Evolutionary conservation across 2,329 filamentous ascomycete species (phyloP).

Genomic region (Metarhizium robertsii): DNA sequence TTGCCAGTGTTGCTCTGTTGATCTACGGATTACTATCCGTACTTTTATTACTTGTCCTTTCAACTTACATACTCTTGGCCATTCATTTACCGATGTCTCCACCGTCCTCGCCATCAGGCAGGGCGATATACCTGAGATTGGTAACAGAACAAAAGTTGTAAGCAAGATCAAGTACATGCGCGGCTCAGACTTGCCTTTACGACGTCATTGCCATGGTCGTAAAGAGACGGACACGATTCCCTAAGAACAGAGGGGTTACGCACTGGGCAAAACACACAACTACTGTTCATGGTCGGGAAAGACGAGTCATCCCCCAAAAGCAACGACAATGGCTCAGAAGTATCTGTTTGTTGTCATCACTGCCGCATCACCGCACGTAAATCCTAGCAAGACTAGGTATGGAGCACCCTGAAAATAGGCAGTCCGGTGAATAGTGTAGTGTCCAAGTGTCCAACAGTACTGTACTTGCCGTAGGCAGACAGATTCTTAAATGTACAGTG

Average conservation of each 20-base stretch:
- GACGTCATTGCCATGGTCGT: conserved; percentile 34
- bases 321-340: conserved; percentile 50
- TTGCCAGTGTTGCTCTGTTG: no score
- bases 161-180: background rate
- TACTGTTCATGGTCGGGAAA: background rate
- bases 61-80: no score
- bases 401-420: background rate
- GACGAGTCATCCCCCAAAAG: background rate
- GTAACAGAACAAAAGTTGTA: background rate
- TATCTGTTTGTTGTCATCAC: conserved; percentile 66
- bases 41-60: no score
- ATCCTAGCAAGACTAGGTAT: background rate
- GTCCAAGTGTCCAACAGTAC: background rate
- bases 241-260: conserved; percentile 30
- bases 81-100: no score
- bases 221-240: background rate
- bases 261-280: conserved; percentile 38
- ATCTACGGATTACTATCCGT: no score
- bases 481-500: background rate
- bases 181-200: conserved; percentile 36
- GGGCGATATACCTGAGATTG: background rate
- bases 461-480: conserved; percentile 1
- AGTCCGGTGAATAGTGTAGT: background rate
- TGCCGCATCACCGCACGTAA: conserved; percentile 24
- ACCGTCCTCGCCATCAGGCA: no score